Conservation (phyloP, 768 basidiomycete species). For the Russula emetica region DNA sequence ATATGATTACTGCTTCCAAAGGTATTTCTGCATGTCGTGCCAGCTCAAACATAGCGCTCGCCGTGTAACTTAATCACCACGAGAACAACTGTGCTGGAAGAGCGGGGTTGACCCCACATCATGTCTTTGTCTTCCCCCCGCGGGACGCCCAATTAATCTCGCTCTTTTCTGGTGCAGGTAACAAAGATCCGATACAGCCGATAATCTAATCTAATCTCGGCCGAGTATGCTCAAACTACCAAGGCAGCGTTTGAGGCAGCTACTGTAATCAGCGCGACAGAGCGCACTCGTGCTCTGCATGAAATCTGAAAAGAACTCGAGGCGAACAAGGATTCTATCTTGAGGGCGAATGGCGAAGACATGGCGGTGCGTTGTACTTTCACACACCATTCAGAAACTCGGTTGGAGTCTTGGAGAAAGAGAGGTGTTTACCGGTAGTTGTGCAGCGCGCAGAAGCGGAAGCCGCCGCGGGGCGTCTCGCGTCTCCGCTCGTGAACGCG, state of each 20-base stretch:
- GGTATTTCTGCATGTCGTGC: too few species aligned
- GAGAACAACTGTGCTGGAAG: too few species aligned
- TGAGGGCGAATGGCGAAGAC: constrained; percentile 79
- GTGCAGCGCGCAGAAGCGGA: constrained; percentile 72
- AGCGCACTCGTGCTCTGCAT: constrained; percentile 68
- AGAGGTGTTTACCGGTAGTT: constrained; percentile 39
- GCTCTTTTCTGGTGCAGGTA: too few species aligned
- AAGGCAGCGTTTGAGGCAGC: constrained; percentile 82
- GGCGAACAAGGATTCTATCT: constrained; percentile 58
- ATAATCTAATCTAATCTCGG: constrained; percentile 11
- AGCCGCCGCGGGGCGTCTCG: constrained; percentile 65
- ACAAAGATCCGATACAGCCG: constrained; percentile 1
- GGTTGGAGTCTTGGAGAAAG: background rate
- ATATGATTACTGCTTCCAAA: background rate
- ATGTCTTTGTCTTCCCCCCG: background rate
- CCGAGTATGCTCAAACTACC: constrained; percentile 55
- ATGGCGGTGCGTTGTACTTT: constrained; percentile 45
- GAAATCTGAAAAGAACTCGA: constrained; percentile 66
- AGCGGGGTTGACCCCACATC: too few species aligned
- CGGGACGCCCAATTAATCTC: background rate
- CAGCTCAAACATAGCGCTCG: too few species aligned
- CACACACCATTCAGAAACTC: too few species aligned
- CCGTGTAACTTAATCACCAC: too few species aligned
- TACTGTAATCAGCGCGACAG: constrained; percentile 60
- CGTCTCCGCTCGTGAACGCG: constrained; percentile 73